A percentile compares a stretch with the other conserved stretches of the same genome.
Evolutionary conservation across 2,329 filamentous ascomycete species (phyloP).

Genomic region (Sporothrix variecibatus): DNA sequence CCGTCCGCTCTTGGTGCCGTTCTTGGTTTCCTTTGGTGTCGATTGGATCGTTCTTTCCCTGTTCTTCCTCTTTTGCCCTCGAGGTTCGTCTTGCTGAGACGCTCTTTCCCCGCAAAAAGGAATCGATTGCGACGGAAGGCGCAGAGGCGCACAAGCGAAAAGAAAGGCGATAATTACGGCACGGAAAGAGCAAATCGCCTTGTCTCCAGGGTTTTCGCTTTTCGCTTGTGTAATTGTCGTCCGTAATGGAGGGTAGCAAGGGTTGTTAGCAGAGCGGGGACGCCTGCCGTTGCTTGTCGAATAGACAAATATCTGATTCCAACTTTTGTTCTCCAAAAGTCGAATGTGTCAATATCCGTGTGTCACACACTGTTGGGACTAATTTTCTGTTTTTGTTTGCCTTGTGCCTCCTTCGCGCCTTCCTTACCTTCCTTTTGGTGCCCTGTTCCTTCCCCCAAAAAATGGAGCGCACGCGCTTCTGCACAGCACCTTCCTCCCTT

Average conservation of each 20-base stretch:
- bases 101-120: slow-evolving; percentile 15
- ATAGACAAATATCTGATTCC: background rate
- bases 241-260: slow-evolving; percentile 1
- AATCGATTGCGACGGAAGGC: background rate
- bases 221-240: slow-evolving; percentile 11
- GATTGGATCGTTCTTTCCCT: background rate
- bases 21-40: background rate
- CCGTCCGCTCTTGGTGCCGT: background rate
- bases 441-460: background rate
- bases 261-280: background rate
- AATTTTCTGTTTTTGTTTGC: slow-evolving; percentile 9
- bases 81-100: background rate
- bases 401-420: background rate
- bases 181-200: background rate
- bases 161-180: background rate
- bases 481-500: slow-evolving; percentile 12
- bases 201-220: background rate
- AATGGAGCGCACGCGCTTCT: background rate
- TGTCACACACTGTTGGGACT: slow-evolving; percentile 24
- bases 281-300: background rate
- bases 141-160: background rate
- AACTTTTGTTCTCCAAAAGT: background rate
- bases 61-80: background rate
- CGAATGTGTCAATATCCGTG: slow-evolving; percentile 6
- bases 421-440: background rate